Percentiles rank a stretch among this genome's conserved stretches.
Conservation (phyloP, 352 stramenopile species). For the Globisporangium lucens region DNA sequence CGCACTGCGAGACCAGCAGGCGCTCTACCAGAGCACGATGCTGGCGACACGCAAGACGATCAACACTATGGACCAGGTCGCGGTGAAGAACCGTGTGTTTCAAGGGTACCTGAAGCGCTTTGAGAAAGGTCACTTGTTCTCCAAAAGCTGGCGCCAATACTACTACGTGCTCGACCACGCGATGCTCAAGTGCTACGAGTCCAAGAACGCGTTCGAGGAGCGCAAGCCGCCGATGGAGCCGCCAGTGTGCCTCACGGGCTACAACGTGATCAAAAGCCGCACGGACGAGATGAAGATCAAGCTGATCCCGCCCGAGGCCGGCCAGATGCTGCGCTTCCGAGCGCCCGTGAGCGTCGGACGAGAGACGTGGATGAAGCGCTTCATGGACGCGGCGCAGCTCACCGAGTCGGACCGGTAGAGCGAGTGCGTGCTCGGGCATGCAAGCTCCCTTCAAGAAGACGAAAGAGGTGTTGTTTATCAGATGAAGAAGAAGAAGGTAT, state of each 20-base stretch:
- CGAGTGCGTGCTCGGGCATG: background rate
- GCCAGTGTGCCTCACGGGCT: conserved; percentile 59
- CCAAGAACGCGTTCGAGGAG: conserved; percentile 72
- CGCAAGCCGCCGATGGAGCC: conserved; percentile 44
- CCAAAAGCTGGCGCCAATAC: conserved; percentile 75
- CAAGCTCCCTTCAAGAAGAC: background rate
- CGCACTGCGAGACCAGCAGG: conserved; percentile 54
- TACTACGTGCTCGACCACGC: conserved; percentile 71
- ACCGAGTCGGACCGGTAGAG: conserved; percentile 14
- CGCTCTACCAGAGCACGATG: conserved; percentile 75
- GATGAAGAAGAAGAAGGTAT: background rate
- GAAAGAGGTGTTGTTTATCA: background rate
- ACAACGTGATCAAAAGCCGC: conserved; percentile 61
- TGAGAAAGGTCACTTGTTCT: conserved; percentile 71
- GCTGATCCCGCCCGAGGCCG: conserved; percentile 60
- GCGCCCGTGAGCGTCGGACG: conserved; percentile 68
- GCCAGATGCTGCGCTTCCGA: conserved; percentile 68
- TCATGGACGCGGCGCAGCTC: conserved; percentile 62
- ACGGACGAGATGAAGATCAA: conserved; percentile 84
- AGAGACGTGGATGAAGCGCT: conserved; percentile 77
- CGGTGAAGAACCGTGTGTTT: conserved; percentile 59
- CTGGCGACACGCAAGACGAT: conserved; percentile 70
- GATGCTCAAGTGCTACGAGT: conserved; percentile 68
- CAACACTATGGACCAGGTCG: conserved; percentile 71
- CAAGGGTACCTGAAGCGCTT: conserved; percentile 74